These are phyloP conservation scores for Coniochaeta sp. DNA, from an alignment of 2,329 filamentous ascomycete genomes.

Conservation along the genomic window DNA sequence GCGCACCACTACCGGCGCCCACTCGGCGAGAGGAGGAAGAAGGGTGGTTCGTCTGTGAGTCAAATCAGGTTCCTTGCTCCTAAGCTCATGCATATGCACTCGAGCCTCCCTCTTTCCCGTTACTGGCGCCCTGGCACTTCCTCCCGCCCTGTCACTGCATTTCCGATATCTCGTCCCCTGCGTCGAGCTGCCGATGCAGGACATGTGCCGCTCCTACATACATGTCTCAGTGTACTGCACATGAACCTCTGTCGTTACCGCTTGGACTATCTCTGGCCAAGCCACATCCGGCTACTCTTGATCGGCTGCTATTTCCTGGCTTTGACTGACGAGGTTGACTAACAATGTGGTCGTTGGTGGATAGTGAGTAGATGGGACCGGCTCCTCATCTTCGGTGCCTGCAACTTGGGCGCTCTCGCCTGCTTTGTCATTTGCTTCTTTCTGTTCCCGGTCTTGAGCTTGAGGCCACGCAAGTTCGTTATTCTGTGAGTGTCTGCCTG, in stretches of 20 bases:
- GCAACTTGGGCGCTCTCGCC: conserved; percentile 80
- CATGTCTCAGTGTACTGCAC: conserved; percentile 31
- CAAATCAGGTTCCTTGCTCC: conserved; percentile 20
- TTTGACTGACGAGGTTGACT: no score
- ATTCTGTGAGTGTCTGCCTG: conserved; percentile 73
- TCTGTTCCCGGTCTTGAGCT: conserved; percentile 74
- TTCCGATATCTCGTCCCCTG: conserved; percentile 29
- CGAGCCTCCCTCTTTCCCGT: conserved; percentile 8
- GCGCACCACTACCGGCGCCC: conserved; percentile 79
- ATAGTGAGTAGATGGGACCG: conserved; percentile 96
- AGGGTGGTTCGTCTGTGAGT: conserved; percentile 91
- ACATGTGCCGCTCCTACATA: conserved; percentile 35
- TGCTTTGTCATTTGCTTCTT: conserved; percentile 93
- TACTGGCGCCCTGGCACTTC: conserved; percentile 7
- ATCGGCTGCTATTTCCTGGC: neutral
- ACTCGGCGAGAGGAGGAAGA: conserved; percentile 89
- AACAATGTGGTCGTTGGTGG: conserved; percentile 13
- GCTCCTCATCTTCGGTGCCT: conserved; percentile 82
- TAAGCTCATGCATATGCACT: conserved; percentile 6
- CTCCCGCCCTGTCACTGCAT: conserved; percentile 5
- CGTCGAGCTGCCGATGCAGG: conserved; percentile 26
- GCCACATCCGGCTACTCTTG: neutral
- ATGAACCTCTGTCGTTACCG: conserved; percentile 19
- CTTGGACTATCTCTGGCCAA: conserved; percentile 4
- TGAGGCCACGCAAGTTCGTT: conserved; percentile 88